Base-by-base conservation (phyloP, 176 grass and related monocot species). In the Musa acuminata region DNA sequence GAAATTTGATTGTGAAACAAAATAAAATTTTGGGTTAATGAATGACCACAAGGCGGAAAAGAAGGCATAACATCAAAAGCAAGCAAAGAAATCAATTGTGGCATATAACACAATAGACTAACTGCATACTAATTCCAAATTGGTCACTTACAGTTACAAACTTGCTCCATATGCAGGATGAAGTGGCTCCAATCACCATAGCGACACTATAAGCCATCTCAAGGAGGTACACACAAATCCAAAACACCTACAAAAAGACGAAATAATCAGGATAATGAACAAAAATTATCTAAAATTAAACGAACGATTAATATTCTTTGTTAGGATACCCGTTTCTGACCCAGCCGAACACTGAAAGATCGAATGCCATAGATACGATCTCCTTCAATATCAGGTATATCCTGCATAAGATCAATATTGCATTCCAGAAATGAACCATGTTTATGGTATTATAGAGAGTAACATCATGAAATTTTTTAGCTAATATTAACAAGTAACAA, bases 331-430 rank as follows among this genome's bases (percentile, higher is more conserved):
- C 78, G 85, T 62, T 84, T 89, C 81, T 99, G 91, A 64, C 91
- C 88, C 48, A 99, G 82, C 52, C 82, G 85, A 67, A 99, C 91
- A 69, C 86, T 94, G 69, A 89, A 99, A 21, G 95, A 99, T 20
- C n/a, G 82, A 65, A 94, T 99, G 13, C 95, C 95, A 74, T 89
- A 99, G 69, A 94, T 94, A 51, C 88, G 84, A 49, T 87, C 95
- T 70, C 95, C 95, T 84, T 99, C 90, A 63, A 89, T 94, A 80
- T 94, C 95, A 69, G 95, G 91, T 82, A 94, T 99, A 87, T 99
- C 95, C 95, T 94, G 75, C 78, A 81, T n/a, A 10, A 77, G 13
- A 86, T 69, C 22, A 54, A 73, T 25, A 73, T 22, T 8, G 11
- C 49, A 35, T 13, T 62, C 19, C 25, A 49, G 16, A 49, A 22